Evolutionary conservation across 495 filamentous ascomycete genomes (phyloP).

Genomic region (Friedmanniomyces simplex): DNA sequence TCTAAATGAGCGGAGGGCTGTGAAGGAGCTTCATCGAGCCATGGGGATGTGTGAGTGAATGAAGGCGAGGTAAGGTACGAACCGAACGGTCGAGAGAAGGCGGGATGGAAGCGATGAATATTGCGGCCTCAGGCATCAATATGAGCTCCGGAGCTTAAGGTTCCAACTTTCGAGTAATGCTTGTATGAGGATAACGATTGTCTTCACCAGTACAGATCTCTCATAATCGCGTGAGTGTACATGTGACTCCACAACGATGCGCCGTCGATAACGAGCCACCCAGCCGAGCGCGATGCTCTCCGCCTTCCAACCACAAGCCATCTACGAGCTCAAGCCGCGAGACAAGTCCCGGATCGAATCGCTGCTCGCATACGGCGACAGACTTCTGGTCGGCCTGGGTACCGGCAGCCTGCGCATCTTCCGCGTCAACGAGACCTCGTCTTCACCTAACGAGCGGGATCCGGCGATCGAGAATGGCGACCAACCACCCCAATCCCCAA

Average conservation of each 20-base stretch:
- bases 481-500: slow-evolving; percentile 29
- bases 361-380: slow-evolving; percentile 82
- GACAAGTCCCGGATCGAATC: slow-evolving; percentile 96
- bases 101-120: background rate
- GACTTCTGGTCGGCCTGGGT: slow-evolving; percentile 81
- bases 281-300: slow-evolving; percentile 64
- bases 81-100: background rate
- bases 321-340: slow-evolving; percentile 88
- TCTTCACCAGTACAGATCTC: background rate
- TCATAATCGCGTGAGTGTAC: background rate
- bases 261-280: background rate
- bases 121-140: background rate
- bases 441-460: background rate
- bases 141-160: background rate
- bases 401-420: slow-evolving; percentile 85
- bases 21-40: background rate
- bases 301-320: slow-evolving; percentile 89
- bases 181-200: too few relatives aligned
- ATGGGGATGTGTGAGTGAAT: background rate
- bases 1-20: background rate
- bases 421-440: slow-evolving; percentile 61
- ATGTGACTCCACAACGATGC: background rate
- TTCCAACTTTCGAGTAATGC: too few relatives aligned
- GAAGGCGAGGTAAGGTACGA: background rate
- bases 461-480: slow-evolving; percentile 26